Conservation (phyloP, 352 stramenopile species). For the Pythium dissotocum region DNA sequence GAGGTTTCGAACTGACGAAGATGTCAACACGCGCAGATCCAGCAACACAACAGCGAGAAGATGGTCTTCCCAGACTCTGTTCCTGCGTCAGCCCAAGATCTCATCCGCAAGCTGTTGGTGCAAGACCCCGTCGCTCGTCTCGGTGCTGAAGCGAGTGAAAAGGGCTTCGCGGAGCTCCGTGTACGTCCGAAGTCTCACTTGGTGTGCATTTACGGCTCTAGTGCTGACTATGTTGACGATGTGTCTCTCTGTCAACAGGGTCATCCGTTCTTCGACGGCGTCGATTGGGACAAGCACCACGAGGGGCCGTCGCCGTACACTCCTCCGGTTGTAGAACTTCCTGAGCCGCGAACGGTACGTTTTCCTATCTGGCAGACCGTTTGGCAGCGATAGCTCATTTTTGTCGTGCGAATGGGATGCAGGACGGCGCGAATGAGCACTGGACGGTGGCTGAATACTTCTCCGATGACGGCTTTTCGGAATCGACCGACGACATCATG, state of each 20-base stretch:
- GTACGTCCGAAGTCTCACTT: slow-evolving; percentile 26
- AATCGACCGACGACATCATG: slow-evolving; percentile 69
- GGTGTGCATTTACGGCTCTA: too few relatives aligned
- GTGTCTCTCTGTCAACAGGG: slow-evolving; percentile 29
- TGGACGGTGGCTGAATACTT: slow-evolving; percentile 85
- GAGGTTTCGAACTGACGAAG: background rate
- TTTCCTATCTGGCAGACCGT: background rate
- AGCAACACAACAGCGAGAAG: slow-evolving; percentile 75
- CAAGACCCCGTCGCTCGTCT: slow-evolving; percentile 56
- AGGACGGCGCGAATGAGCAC: slow-evolving; percentile 76
- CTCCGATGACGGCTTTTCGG: slow-evolving; percentile 71
- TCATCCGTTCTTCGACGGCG: slow-evolving; percentile 78
- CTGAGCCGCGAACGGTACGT: slow-evolving; percentile 38
- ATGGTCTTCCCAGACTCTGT: slow-evolving; percentile 76
- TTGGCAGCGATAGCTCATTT: background rate
- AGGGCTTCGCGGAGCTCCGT: slow-evolving; percentile 68
- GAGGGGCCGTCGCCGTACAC: slow-evolving; percentile 58
- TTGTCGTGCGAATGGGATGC: background rate
- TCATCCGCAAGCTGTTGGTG: slow-evolving; percentile 78
- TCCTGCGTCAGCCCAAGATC: slow-evolving; percentile 62
- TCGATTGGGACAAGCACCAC: slow-evolving; percentile 69
- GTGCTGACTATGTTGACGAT: background rate
- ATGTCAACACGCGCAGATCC: slow-evolving; percentile 46
- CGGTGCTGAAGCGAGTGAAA: slow-evolving; percentile 66
- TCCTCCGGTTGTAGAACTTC: slow-evolving; percentile 53